Conservation (phyloP, 768 basidiomycete genomes). For the Pleurotus tuoliensis region DNA sequence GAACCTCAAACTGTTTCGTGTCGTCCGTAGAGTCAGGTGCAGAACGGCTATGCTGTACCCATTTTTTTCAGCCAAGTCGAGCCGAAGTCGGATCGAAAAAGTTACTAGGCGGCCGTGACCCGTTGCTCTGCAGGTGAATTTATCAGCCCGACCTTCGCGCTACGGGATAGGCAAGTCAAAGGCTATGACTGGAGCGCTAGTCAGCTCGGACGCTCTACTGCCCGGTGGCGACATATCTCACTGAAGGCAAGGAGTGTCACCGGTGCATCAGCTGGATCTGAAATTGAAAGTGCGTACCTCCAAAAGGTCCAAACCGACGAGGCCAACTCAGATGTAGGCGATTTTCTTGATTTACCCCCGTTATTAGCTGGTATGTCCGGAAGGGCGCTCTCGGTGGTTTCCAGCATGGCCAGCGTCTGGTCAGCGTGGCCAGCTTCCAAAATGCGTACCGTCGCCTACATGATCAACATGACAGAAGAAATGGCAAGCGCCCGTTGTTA, state of each 20-base stretch:
- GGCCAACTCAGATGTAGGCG: neutral
- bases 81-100: neutral
- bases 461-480: no score
- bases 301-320: neutral
- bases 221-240: neutral
- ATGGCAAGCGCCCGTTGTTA: no score
- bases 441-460: no score
- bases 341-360: no score
- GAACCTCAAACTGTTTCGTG: no score
- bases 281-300: neutral
- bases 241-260: neutral
- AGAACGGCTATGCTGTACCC: neutral
- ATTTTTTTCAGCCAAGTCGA: neutral
- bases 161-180: neutral
- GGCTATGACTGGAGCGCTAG: neutral
- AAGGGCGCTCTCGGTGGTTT: neutral
- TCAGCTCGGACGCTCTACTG: neutral
- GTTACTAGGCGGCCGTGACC: neutral
- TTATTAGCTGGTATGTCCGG: neutral
- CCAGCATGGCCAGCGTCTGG: neutral
- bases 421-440: no score
- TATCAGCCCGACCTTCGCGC: neutral
- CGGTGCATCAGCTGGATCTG: neutral
- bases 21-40: no score
- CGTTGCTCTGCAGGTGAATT: neutral